Conservation (phyloP, 129 eudicot genomes). For the Heracleum sosnowskyi region DNA sequence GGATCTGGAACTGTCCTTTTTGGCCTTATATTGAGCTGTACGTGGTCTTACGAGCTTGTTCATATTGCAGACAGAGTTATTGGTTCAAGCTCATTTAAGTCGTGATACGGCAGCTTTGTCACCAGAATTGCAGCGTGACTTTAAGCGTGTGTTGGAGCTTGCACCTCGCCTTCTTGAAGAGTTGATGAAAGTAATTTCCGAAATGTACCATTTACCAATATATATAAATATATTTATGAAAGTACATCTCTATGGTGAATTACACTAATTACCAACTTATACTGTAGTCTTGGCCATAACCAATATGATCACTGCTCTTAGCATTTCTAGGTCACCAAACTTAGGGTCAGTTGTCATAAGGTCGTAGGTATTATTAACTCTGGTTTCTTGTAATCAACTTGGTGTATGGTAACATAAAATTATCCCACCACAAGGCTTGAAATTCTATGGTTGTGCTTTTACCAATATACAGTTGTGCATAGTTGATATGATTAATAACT, state of each 20-base stretch:
- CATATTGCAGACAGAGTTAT: slow-evolving; percentile 63
- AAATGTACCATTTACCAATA: background rate
- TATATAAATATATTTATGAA: background rate
- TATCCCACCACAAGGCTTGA: background rate
- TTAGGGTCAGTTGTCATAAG: background rate
- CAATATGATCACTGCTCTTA: background rate
- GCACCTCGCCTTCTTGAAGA: slow-evolving; percentile 96
- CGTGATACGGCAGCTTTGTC: slow-evolving; percentile 62
- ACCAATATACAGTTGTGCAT: background rate
- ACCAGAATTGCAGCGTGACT: slow-evolving; percentile 64
- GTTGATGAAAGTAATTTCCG: slow-evolving; percentile 60
- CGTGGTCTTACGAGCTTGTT: background rate
- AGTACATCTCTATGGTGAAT: background rate
- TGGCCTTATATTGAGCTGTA: background rate
- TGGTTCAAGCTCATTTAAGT: slow-evolving; percentile 76
- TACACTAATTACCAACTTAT: background rate
- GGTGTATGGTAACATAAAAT: background rate
- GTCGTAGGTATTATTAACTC: background rate
- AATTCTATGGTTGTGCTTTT: background rate
- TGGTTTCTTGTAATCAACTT: background rate
- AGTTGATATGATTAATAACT: background rate
- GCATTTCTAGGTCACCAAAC: background rate
- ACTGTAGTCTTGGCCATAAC: background rate
- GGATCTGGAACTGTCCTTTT: background rate
- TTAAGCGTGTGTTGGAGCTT: slow-evolving; percentile 64